Evolutionary conservation across 1,284 basidiomycete species (phyloP).

Genomic region (Cutaneotrichosporon cutaneum): DNA sequence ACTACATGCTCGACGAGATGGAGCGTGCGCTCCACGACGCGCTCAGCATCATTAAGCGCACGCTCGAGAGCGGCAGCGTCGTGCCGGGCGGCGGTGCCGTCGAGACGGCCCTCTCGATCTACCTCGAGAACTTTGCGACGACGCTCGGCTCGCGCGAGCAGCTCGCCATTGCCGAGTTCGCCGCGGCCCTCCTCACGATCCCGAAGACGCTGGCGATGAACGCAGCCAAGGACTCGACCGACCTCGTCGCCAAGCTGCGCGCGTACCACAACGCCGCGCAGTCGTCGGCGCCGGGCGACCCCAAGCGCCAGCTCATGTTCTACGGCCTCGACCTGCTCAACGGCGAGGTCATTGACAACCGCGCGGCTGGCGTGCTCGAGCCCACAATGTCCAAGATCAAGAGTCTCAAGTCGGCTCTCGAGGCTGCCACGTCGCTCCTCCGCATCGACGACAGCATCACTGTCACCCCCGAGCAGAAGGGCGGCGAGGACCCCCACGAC

Average conservation of each 20-base stretch:
- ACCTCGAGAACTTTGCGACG: conserved; percentile 98
- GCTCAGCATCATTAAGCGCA: conserved; percentile 92
- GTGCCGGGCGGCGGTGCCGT: conserved; percentile 98
- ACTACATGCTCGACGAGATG: conserved; percentile 99
- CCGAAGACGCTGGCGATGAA: conserved; percentile 97
- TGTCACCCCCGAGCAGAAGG: conserved; percentile 63
- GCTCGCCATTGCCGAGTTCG: conserved; percentile 97
- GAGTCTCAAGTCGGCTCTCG: conserved; percentile 92
- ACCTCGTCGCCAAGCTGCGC: conserved; percentile 93
- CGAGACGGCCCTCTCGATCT: conserved; percentile 94
- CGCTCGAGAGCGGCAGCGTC: conserved; percentile 90
- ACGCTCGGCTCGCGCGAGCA: conserved; percentile 97
- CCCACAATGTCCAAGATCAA: conserved; percentile 97
- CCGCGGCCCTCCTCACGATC: conserved; percentile 86
- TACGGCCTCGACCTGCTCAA: conserved; percentile 94
- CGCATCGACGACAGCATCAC: conserved; percentile 80
- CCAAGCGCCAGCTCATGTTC: conserved; percentile 90
- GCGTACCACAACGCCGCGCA: conserved; percentile 98
- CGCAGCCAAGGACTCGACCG: conserved; percentile 97
- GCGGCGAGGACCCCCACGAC: conserved; percentile 65
- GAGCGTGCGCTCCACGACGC: conserved; percentile 95
- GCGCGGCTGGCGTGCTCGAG: conserved; percentile 88
- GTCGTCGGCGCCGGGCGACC: conserved; percentile 82
- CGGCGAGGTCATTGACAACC: conserved; percentile 93
- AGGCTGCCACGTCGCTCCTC: conserved; percentile 91